A percentile compares a stretch with the other conserved stretches of the same genome.
These are phyloP conservation scores for Penicillium lividum DNA, from an alignment of 495 filamentous ascomycete species.

Conservation along the genomic window DNA sequence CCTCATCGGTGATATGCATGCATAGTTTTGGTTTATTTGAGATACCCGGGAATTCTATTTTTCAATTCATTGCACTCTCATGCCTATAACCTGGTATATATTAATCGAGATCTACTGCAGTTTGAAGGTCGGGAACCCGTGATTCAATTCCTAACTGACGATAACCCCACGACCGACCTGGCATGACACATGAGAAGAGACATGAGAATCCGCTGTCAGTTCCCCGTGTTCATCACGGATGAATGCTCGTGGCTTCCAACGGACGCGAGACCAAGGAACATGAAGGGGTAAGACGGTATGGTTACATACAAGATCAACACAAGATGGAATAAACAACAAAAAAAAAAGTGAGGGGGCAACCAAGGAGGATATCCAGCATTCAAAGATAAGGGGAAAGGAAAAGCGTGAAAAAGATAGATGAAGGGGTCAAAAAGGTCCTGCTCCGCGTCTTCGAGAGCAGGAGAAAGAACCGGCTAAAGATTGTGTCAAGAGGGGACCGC, in stretches of 20 bases:
- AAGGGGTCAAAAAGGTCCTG: conserved; percentile 28
- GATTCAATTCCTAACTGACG: conserved; percentile 39
- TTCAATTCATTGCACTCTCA: too few relatives aligned
- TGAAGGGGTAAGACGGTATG: conserved; percentile 37
- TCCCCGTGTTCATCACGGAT: conserved; percentile 32
- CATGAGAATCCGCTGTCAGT: conserved; percentile 43
- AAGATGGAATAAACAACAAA: conserved; percentile 16
- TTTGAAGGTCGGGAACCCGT: conserved; percentile 24
- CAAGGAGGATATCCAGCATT: conserved; percentile 49
- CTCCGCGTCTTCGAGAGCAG: conserved; percentile 44
- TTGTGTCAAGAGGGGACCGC: conserved; percentile 37
- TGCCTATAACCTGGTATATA: too few relatives aligned
- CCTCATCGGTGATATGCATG: neutral
- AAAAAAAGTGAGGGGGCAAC: conserved; percentile 20
- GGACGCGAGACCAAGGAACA: conserved; percentile 35
- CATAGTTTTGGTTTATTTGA: conserved; percentile 7
- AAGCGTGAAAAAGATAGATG: conserved; percentile 16
- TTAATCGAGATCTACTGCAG: neutral
- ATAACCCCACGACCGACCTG: conserved; percentile 43
- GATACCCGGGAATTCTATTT: conserved; percentile 11
- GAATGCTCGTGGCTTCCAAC: conserved; percentile 31
- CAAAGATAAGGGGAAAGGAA: conserved; percentile 28
- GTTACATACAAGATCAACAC: conserved; percentile 42
- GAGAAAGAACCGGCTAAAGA: conserved; percentile 45
- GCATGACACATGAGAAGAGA: conserved; percentile 48